These are phyloP conservation scores for Lichina pygmaea DNA, from an alignment of 495 filamentous ascomycete genomes.

Conservation along the genomic window DNA sequence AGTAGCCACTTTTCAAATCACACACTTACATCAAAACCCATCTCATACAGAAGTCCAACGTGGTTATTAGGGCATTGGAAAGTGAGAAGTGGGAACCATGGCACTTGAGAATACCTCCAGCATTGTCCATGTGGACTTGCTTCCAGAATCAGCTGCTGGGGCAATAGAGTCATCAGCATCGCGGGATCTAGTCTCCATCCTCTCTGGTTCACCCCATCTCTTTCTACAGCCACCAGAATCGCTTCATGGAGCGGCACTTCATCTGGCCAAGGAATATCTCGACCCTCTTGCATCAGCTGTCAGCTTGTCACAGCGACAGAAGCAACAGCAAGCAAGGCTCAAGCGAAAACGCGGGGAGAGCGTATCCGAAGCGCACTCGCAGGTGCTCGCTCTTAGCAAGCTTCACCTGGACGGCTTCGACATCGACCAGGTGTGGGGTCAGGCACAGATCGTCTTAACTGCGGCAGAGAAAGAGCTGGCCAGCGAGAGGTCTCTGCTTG, in stretches of 20 bases:
- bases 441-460: slow-evolving; percentile 55
- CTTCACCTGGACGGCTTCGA: slow-evolving; percentile 73
- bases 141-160: too few relatives aligned
- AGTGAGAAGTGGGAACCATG: too few relatives aligned
- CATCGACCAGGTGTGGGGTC: slow-evolving; percentile 78
- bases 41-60: too few relatives aligned
- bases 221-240: slow-evolving; percentile 43
- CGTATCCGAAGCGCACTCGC: slow-evolving; percentile 9
- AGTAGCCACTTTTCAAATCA: too few relatives aligned
- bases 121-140: too few relatives aligned
- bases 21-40: too few relatives aligned
- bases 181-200: not conserved
- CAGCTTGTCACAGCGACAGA: slow-evolving; percentile 31
- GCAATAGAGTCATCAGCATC: too few relatives aligned
- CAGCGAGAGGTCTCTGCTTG: slow-evolving; percentile 4
- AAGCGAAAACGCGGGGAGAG: slow-evolving; percentile 36
- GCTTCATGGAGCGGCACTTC: slow-evolving; percentile 35
- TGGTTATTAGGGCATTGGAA: too few relatives aligned
- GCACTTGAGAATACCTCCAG: too few relatives aligned
- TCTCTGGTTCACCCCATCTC: slow-evolving; percentile 14
- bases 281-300: slow-evolving; percentile 48
- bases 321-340: slow-evolving; percentile 25
- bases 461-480: slow-evolving; percentile 24
- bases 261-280: slow-evolving; percentile 45
- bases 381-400: slow-evolving; percentile 40